phyloP scores from a whole-genome alignment of 805 yeast species.

The Brettanomyces sp. region DNA sequence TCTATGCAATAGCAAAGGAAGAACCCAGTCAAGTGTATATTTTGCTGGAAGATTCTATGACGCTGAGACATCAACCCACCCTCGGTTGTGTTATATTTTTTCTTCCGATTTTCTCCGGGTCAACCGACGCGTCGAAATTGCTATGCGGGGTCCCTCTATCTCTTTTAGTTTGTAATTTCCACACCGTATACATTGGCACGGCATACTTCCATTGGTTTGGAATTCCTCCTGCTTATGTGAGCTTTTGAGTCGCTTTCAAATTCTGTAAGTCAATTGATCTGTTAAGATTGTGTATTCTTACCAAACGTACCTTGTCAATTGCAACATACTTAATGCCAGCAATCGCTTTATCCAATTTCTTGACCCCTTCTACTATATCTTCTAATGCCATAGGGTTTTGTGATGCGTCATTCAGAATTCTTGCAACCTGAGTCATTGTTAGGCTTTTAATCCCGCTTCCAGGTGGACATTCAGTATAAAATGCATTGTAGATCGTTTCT shows the following conservation, averaged over 20 bases:
- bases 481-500: conserved; percentile 14
- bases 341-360: conserved; percentile 5
- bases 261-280: conserved; percentile 10
- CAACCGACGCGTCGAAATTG: too few species aligned
- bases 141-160: too few species aligned
- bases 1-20: too few species aligned
- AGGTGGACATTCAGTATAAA: conserved; percentile 16
- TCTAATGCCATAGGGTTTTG: conserved; percentile 9
- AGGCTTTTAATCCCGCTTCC: conserved; percentile 6
- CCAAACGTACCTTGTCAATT: conserved; percentile 13
- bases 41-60: background rate
- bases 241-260: background rate
- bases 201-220: too few species aligned
- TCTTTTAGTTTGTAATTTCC: too few species aligned
- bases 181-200: too few species aligned
- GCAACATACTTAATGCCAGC: conserved; percentile 7
- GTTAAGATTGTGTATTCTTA: conserved; percentile 12
- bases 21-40: background rate
- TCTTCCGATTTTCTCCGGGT: too few species aligned
- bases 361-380: conserved; percentile 10
- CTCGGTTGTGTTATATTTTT: too few species aligned
- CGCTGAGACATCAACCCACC: background rate
- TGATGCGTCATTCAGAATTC: conserved; percentile 14
- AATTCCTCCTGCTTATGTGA: background rate
- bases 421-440: conserved; percentile 9